phyloP scores from a whole-genome alignment of 2,329 filamentous ascomycete genomes.

The Fusarium anthophilum region DNA sequence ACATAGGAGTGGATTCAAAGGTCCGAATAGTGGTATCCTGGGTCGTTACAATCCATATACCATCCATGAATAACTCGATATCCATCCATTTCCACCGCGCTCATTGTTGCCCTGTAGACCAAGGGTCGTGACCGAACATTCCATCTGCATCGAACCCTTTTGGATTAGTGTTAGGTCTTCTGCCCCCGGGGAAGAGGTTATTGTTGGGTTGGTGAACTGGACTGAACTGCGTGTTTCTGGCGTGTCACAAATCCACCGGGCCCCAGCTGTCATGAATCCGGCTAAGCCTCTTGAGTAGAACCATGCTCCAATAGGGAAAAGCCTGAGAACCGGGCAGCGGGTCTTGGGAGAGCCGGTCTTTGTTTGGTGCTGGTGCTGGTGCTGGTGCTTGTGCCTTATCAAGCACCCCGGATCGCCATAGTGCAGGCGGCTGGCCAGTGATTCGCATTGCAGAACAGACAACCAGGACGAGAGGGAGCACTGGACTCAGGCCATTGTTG shows the following conservation, averaged over 20 bases:
- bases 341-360: conserved; percentile 18
- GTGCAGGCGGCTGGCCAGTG: conserved; percentile 29
- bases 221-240: conserved; percentile 15
- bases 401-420: conserved; percentile 40
- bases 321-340: conserved; percentile 19
- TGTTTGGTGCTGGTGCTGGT: conserved; percentile 6
- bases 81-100: background rate
- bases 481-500: background rate
- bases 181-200: conserved; percentile 10
- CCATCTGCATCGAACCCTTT: conserved; percentile 8
- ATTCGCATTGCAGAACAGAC: background rate
- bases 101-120: conserved; percentile 4
- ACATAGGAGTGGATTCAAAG: conserved; percentile 18
- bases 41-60: background rate
- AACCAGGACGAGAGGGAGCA: background rate
- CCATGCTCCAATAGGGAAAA: conserved; percentile 29
- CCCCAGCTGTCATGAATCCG: conserved; percentile 38
- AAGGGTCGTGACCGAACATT: conserved; percentile 24
- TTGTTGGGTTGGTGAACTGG: conserved; percentile 20
- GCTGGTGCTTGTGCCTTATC: conserved; percentile 24
- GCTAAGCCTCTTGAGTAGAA: conserved; percentile 25
- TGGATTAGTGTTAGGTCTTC: conserved; percentile 37
- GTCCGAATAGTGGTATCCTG: conserved; percentile 6
- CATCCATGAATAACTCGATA: background rate
- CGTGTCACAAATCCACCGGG: conserved; percentile 26